Evolutionary conservation across 2,329 filamentous ascomycete genomes (phyloP).

Genomic region (Neobulgaria alba): DNA sequence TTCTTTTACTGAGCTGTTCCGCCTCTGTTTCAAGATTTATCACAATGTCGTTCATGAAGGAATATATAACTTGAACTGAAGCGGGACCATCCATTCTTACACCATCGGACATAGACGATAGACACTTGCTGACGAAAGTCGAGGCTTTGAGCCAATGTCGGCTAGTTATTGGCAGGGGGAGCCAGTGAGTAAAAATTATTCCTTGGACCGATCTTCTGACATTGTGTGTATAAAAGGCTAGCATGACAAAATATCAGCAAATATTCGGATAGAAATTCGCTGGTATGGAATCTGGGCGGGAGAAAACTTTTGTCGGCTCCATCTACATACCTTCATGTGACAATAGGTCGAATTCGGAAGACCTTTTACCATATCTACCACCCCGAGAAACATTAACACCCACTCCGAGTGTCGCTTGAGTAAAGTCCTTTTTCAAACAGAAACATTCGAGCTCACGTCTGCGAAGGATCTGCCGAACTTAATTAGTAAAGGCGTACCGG

Average conservation of each 20-base stretch:
- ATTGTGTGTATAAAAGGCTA: constrained; percentile 20
- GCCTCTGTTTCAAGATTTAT: constrained; percentile 35
- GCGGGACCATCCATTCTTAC: constrained; percentile 21
- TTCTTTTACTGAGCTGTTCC: neutral
- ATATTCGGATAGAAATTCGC: no score
- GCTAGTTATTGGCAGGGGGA: constrained; percentile 38
- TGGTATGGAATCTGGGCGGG: no score
- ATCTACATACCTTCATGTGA: constrained; percentile 28
- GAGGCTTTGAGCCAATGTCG: constrained; percentile 36
- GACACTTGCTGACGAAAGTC: constrained; percentile 17
- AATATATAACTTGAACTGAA: constrained; percentile 33
- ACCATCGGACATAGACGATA: constrained; percentile 24
- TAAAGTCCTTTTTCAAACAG: constrained; percentile 35
- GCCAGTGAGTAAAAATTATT: constrained; percentile 34
- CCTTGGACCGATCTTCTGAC: constrained; percentile 36
- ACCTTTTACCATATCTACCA: constrained; percentile 4
- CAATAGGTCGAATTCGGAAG: constrained; percentile 42
- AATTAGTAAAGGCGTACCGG: no score
- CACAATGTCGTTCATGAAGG: constrained; percentile 43
- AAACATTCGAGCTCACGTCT: constrained; percentile 40
- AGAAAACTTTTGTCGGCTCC: neutral
- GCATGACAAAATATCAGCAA: neutral
- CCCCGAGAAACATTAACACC: constrained; percentile 29
- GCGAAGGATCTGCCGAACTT: no score
- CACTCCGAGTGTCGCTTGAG: constrained; percentile 34